These are phyloP conservation scores for Knufia fluminis DNA, from an alignment of 2,329 filamentous ascomycete species.

Conservation along the genomic window DNA sequence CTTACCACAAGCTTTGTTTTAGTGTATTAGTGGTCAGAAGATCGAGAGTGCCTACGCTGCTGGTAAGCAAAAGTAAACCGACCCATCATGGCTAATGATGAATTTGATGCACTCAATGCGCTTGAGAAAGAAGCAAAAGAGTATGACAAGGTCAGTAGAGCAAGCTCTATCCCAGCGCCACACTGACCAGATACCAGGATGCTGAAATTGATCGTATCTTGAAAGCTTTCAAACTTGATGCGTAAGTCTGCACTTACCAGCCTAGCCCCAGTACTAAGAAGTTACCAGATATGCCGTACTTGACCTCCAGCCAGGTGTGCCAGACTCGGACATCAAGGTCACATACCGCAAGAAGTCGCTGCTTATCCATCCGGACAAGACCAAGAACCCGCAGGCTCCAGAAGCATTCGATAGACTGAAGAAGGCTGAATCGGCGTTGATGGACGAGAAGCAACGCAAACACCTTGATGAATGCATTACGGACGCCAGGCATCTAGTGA, in stretches of 20 bases:
- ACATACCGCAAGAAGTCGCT: constrained; percentile 96
- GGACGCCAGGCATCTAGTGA: constrained; percentile 87
- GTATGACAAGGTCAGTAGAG: constrained; percentile 63
- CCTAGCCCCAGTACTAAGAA: constrained; percentile 11
- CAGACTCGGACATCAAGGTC: constrained; percentile 91
- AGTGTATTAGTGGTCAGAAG: background rate
- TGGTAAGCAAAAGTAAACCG: constrained; percentile 21
- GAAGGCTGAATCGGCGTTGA: constrained; percentile 81
- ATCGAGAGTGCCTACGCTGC: background rate
- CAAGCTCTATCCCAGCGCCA: constrained; percentile 9
- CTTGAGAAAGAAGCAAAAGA: constrained; percentile 81
- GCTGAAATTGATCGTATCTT: constrained; percentile 92
- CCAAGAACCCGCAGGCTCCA: constrained; percentile 76
- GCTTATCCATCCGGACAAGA: constrained; percentile 97
- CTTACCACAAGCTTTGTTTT: too few species aligned
- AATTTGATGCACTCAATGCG: constrained; percentile 67
- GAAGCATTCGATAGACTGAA: constrained; percentile 96
- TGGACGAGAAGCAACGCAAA: constrained; percentile 86
- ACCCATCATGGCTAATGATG: constrained; percentile 47
- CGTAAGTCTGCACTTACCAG: constrained; percentile 37
- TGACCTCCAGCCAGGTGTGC: constrained; percentile 87
- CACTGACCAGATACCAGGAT: constrained; percentile 50
- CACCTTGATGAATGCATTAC: constrained; percentile 89
- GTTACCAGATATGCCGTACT: constrained; percentile 71
- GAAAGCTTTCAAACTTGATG: constrained; percentile 73